A percentile compares a stretch with the other conserved stretches of the same genome.
phyloP scores from a whole-genome alignment of 768 basidiomycete genomes.

The button mushroom (Agaricus bisporus) region DNA sequence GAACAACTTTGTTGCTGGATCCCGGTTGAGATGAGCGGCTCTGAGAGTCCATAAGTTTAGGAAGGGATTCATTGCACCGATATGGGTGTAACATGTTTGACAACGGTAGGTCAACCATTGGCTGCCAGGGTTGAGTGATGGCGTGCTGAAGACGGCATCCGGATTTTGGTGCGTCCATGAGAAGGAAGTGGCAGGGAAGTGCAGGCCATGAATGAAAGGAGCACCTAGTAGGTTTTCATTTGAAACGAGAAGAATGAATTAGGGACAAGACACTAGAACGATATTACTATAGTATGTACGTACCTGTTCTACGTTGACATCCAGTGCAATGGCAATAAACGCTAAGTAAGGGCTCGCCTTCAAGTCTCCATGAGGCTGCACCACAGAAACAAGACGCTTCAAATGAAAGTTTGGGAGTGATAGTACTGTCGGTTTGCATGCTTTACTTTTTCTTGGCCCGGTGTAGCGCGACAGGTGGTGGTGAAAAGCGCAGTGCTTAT shows the following conservation, averaged over 20 bases:
- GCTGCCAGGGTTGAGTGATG: conserved; percentile 21
- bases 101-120: conserved; percentile 59
- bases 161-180: conserved; percentile 44
- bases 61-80: conserved; percentile 48
- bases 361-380: conserved; percentile 38
- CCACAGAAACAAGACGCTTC: conserved; percentile 56
- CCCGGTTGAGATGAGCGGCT: conserved; percentile 49
- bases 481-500: no score
- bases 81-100: conserved; percentile 46
- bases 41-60: conserved; percentile 48
- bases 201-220: conserved; percentile 58
- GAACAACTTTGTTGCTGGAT: conserved; percentile 34
- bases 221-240: conserved; percentile 31
- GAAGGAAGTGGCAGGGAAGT: conserved; percentile 45
- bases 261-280: conserved; percentile 6
- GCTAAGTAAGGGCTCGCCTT: conserved; percentile 42
- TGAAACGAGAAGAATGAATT: neutral
- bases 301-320: conserved; percentile 57
- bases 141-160: conserved; percentile 29
- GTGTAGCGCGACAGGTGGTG: no score
- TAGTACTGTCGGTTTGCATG: no score
- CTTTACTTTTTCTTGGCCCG: no score
- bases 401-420: conserved; percentile 3
- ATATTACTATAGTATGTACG: no score
- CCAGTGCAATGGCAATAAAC: conserved; percentile 67